Evolutionary conservation across 495 filamentous ascomycete species (phyloP).

Genomic region (Tirmania nivea): DNA sequence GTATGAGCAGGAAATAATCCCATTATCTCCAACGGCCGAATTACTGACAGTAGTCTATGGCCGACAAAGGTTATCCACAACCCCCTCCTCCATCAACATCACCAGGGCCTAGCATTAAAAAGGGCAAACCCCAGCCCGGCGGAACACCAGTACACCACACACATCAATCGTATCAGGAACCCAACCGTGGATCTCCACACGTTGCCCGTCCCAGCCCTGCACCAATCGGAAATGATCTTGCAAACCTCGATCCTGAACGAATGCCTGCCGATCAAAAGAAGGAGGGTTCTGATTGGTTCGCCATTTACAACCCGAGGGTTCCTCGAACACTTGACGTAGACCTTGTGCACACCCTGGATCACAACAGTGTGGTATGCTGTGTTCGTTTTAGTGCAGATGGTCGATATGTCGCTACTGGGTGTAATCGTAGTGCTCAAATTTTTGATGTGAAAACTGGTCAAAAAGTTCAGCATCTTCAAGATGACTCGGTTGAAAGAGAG

Average conservation of each 20-base stretch:
- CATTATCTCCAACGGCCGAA: background rate
- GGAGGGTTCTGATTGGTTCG: constrained; percentile 67
- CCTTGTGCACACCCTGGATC: constrained; percentile 61
- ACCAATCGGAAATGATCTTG: constrained; percentile 56
- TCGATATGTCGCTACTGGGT: constrained; percentile 72
- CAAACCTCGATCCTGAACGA: constrained; percentile 68
- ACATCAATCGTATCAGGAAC: constrained; percentile 22
- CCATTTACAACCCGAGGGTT: constrained; percentile 69
- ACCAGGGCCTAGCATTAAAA: constrained; percentile 23
- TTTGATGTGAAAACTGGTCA: constrained; percentile 64
- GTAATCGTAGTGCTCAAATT: constrained; percentile 74
- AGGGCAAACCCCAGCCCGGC: constrained; percentile 6
- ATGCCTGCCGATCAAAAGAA: constrained; percentile 68
- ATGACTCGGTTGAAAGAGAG: constrained; percentile 61
- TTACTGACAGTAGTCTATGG: background rate
- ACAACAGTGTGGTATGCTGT: constrained; percentile 81
- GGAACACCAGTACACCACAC: constrained; percentile 26
- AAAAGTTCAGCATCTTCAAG: constrained; percentile 57
- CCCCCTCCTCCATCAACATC: constrained; percentile 28
- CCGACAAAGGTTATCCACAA: constrained; percentile 10
- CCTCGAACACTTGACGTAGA: constrained; percentile 70
- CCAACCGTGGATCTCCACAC: constrained; percentile 57
- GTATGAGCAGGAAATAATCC: background rate
- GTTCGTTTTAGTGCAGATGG: constrained; percentile 77
- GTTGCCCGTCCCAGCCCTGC: constrained; percentile 60